Evolutionary conservation across 495 filamentous ascomycete genomes (phyloP), one percentile per base, ranked within the genome.

Genomic region (Daldinia vernicosa): DNA sequence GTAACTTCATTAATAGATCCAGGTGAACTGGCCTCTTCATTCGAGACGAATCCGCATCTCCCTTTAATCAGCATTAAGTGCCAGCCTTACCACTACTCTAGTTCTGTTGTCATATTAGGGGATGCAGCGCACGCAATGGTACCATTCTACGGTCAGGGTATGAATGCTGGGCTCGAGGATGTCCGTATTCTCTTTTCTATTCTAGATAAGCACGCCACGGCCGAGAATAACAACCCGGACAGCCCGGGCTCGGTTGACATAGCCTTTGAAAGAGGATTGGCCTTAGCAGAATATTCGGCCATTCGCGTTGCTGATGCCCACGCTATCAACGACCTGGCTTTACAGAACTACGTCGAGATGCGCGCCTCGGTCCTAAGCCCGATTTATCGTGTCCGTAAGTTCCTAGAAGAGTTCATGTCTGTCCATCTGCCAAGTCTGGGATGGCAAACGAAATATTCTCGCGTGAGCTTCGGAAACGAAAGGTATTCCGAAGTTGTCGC

Each of bases 101-200:
- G 88, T 30, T 91, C 89, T n/a, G 92, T 84, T 24, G 92, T 96
- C 59, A 92, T 99, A 64, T 72, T 99, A 45, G 95, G 95, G 55
- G 95, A 99, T 74, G 94, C 95, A 24, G 95, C 95, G 6, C 96
- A 99, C 80, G 96, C 95, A 53, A 97, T 99, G 87, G 93, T 99
- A 0, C 95, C 96, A 1, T 99, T 98, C 83, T 92, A 95, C 80
- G 91, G 92, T 22, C 91, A 98, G 74, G 91, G 93, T 53, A 92
- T 96, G 83, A 94, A 99, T 78, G 88, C 95, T 19, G 89, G 93
- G 1, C 86, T 99, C 61, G 90, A 95, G 78, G 89, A 97, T 77
- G 89, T 95, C 33, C 84, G 89, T n/a, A 86, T 94, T 43, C 86
- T 98, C 11, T 92, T 97, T 74, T 84, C 90, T 45, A 73, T 85